Evolutionary conservation across 164 flowering plant genomes (phyloP).

Genomic region (Echeveria elegans): DNA sequence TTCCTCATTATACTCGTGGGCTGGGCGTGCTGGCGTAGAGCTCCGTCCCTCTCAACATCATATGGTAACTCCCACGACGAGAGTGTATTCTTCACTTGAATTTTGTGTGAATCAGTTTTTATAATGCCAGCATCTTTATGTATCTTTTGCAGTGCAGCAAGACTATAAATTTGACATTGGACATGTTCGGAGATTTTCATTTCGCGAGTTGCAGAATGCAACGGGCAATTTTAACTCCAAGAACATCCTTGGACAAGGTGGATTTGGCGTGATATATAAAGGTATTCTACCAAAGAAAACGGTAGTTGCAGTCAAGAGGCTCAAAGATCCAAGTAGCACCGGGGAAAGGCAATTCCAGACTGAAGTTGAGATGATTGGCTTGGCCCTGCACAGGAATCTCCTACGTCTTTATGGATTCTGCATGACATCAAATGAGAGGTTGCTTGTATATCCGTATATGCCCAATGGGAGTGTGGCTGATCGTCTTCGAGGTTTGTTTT

Average conservation of each 20-base stretch:
- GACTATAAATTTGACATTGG: conserved; percentile 73
- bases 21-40: conserved; percentile 62
- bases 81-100: background rate
- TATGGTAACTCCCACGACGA: conserved; percentile 44
- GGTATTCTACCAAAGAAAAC: conserved; percentile 70
- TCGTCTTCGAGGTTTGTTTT: conserved; percentile 74
- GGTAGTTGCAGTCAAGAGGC: conserved; percentile 79
- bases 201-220: conserved; percentile 75
- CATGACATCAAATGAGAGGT: conserved; percentile 72
- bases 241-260: conserved; percentile 89
- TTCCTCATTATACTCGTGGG: conserved; percentile 43
- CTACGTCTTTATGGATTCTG: conserved; percentile 88
- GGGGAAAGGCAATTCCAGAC: conserved; percentile 98
- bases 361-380: conserved; percentile 97
- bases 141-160: conserved; percentile 57
- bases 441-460: conserved; percentile 96
- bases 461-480: conserved; percentile 96
- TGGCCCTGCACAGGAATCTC: conserved; percentile 90
- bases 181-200: conserved; percentile 70
- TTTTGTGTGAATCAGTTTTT: background rate
- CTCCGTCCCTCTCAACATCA: conserved; percentile 36
- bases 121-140: background rate
- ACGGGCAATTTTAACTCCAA: conserved; percentile 67
- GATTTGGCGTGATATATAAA: conserved; percentile 88
- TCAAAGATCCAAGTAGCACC: conserved; percentile 76